Base-by-base conservation (phyloP, 768 basidiomycete genomes). In the Leucogyrophana mollusca region DNA sequence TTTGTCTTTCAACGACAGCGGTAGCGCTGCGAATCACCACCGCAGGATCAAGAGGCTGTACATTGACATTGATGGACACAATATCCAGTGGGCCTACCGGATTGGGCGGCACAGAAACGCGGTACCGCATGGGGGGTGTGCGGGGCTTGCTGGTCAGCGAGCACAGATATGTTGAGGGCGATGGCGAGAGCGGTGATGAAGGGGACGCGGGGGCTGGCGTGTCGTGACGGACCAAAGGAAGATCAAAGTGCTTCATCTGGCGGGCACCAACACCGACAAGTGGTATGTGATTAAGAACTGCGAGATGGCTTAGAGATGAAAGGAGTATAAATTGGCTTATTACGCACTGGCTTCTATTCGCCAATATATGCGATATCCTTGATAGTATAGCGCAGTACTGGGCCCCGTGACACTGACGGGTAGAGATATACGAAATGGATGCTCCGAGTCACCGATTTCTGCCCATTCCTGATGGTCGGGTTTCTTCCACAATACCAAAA, bases 341-440 rank as follows among this genome's bases (percentile, higher is more conserved):
- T 11, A 73, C 82, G 52, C 53, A 83, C 89, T 77, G 52, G 90
- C 90, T 70, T 93, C 90, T 46, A 93, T 73, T 43, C 88, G 76
- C 90, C 90, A 93, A 59, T 79, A 79, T 59, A 87, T 82, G 35
- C 84, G 76, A 64, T 90, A 93, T 56, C 84, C 85, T 54, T 85
- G 85, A 56, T 83, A 89, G 49, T 80, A 73, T 32, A 66, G 56
- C 11, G 83, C 77, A 39, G 84, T 82, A 62, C 83, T 85, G 56
- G 81, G 83, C 33, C 86, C 86, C 13, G 74, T 65, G 41, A 78
- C 74, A 51, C 76, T 72, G 46, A 76, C 61, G 21, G 90, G 90
- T 21, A 93, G 50, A 37, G 76, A 73, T 57, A 93, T 73, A 40
- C 80, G 79, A 64, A 90, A 93, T 2, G 87, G 81, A 55, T 76